Conservation (phyloP, 768 basidiomycete species). For the Rubroboletus satanas region DNA sequence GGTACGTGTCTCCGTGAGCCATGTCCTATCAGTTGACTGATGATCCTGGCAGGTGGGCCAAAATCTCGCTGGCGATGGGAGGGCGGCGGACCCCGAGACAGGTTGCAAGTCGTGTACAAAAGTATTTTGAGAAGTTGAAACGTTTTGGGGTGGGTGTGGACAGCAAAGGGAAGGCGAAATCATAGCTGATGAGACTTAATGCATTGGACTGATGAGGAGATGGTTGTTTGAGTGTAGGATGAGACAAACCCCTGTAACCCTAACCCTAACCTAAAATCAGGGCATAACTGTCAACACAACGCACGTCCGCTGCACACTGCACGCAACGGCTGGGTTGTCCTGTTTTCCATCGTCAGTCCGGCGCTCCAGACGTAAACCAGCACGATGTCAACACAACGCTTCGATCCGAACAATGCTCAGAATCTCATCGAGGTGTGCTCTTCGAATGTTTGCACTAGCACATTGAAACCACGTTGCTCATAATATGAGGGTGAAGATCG, state of each 20-base stretch:
- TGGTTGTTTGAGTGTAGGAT: no score
- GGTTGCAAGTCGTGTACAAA: slow-evolving; percentile 86
- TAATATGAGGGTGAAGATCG: slow-evolving; percentile 56
- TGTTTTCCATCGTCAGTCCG: not conserved
- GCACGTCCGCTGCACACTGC: not conserved
- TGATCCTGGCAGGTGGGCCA: slow-evolving; percentile 55
- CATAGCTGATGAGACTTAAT: slow-evolving; percentile 4
- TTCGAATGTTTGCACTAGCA: slow-evolving; percentile 3
- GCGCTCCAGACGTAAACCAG: slow-evolving; percentile 18
- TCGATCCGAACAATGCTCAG: slow-evolving; percentile 90
- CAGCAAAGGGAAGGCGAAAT: slow-evolving; percentile 22
- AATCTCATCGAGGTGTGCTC: slow-evolving; percentile 78
- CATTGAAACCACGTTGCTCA: slow-evolving; percentile 22
- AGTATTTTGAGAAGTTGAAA: slow-evolving; percentile 83
- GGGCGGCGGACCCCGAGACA: slow-evolving; percentile 74
- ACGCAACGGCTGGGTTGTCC: slow-evolving; percentile 1
- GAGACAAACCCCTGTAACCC: slow-evolving; percentile 1
- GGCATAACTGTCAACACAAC: not conserved
- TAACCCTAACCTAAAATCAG: slow-evolving; percentile 28
- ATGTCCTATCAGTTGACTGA: slow-evolving; percentile 9
- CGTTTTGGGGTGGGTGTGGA: slow-evolving; percentile 58
- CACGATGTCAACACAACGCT: slow-evolving; percentile 48
- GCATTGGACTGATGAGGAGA: not conserved
- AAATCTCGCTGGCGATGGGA: slow-evolving; percentile 79
- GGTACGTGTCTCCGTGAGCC: slow-evolving; percentile 39